Evolutionary conservation across 306 rosid genomes (phyloP).

Genomic region (Begonia peltatifolia): DNA sequence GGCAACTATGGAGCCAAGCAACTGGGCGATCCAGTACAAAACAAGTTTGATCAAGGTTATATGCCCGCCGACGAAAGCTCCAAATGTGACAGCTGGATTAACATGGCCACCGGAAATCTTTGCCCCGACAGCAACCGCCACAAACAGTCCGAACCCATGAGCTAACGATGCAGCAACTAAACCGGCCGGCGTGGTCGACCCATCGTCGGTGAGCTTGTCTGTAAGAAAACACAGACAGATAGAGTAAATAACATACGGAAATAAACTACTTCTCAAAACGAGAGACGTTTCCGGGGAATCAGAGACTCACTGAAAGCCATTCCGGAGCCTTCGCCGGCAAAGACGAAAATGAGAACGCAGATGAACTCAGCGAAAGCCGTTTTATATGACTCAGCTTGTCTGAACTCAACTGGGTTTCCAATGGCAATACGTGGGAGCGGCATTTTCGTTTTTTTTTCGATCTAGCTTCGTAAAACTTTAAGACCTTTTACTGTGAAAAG

Average conservation of each 20-base stretch:
- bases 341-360: constrained; percentile 57
- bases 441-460: constrained; percentile 14
- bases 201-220: constrained; percentile 7
- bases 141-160: constrained; percentile 62
- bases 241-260: too few relatives aligned
- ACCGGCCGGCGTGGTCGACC: constrained; percentile 53
- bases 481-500: not conserved
- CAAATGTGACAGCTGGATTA: constrained; percentile 74
- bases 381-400: constrained; percentile 27
- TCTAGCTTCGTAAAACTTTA: not conserved
- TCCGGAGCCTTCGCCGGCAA: constrained; percentile 69
- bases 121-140: constrained; percentile 57
- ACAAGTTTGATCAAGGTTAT: constrained; percentile 39
- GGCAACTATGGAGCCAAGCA: constrained; percentile 67
- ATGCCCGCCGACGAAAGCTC: constrained; percentile 69
- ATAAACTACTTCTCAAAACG: too few relatives aligned
- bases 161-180: constrained; percentile 52
- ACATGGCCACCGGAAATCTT: constrained; percentile 78
- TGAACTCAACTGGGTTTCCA: constrained; percentile 29
- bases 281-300: too few relatives aligned
- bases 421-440: constrained; percentile 39
- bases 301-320: constrained; percentile 47
- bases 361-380: constrained; percentile 66
- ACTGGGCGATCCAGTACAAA: constrained; percentile 73
- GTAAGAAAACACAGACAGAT: not conserved